Conservation (phyloP, 2,329 filamentous ascomycete species). For the Xylariales sp. region DNA sequence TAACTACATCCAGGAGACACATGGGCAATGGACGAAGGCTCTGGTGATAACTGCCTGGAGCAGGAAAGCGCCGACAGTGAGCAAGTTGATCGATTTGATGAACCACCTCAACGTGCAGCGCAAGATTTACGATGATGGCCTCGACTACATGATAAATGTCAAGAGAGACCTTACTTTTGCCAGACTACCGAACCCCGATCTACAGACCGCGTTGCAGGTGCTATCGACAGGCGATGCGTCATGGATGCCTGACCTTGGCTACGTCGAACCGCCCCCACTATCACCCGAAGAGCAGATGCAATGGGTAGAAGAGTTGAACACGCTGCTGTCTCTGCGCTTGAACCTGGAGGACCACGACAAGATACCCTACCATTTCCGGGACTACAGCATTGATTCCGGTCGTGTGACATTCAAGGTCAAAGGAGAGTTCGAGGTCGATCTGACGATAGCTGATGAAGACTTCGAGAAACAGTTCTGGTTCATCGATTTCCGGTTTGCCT, state of each 20-base stretch:
- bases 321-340: slow-evolving; percentile 75
- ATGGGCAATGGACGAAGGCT: slow-evolving; percentile 88
- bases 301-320: slow-evolving; percentile 77
- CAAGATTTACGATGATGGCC: slow-evolving; percentile 52
- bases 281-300: slow-evolving; percentile 67
- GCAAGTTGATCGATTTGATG: slow-evolving; percentile 83
- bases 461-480: slow-evolving; percentile 85
- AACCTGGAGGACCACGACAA: slow-evolving; percentile 77
- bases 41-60: slow-evolving; percentile 90
- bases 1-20: slow-evolving; percentile 72
- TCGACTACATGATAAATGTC: slow-evolving; percentile 63
- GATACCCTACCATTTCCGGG: slow-evolving; percentile 68
- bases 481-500: slow-evolving; percentile 83
- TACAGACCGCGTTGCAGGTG: slow-evolving; percentile 83
- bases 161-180: slow-evolving; percentile 69
- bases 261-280: slow-evolving; percentile 68
- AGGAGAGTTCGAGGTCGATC: slow-evolving; percentile 86
- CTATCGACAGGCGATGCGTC: slow-evolving; percentile 72
- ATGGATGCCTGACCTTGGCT: slow-evolving; percentile 79
- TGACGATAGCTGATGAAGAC: slow-evolving; percentile 85
- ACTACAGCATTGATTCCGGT: slow-evolving; percentile 78
- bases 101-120: slow-evolving; percentile 65
- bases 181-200: slow-evolving; percentile 81
- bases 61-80: slow-evolving; percentile 70
- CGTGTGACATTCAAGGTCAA: slow-evolving; percentile 81